Evolutionary conservation across 306 rosid genomes (phyloP).

Genomic region (Luffa aegyptiaca): DNA sequence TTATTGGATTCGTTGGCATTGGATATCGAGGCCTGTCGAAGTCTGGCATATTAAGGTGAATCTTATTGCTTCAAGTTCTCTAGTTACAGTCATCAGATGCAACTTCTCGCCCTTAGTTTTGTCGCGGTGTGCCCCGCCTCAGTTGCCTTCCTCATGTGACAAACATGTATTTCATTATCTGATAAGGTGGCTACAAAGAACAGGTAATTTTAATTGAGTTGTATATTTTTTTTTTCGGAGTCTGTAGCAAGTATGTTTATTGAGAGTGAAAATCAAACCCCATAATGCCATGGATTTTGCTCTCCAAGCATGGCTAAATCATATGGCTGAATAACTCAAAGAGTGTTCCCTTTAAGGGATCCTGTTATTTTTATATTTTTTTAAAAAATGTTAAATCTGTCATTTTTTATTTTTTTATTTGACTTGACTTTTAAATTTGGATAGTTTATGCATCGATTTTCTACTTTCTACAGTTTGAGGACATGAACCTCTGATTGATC

Average conservation of each 20-base stretch:
- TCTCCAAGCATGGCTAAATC: constrained; percentile 31
- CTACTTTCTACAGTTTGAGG: not conserved
- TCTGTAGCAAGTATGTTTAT: constrained; percentile 50
- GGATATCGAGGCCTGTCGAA: constrained; percentile 73
- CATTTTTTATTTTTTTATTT: constrained; percentile 5
- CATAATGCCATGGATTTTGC: constrained; percentile 68
- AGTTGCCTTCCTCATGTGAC: constrained; percentile 24
- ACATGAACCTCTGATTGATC: not conserved
- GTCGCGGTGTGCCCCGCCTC: constrained; percentile 6
- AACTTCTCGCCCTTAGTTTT: constrained; percentile 12
- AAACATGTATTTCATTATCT: constrained; percentile 52
- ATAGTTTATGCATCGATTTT: not conserved
- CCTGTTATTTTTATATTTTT: constrained; percentile 40
- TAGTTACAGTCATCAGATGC: constrained; percentile 25
- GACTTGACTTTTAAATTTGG: not conserved
- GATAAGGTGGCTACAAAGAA: constrained; percentile 47
- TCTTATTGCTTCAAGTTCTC: constrained; percentile 11
- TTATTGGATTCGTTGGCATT: constrained; percentile 65
- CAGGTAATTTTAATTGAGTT: constrained; percentile 58
- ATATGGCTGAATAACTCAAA: constrained; percentile 30
- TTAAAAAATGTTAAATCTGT: not conserved
- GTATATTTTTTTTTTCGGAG: constrained; percentile 65
- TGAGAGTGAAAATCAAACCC: constrained; percentile 22
- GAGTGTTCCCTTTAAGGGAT: constrained; percentile 45
- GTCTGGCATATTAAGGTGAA: constrained; percentile 16